These are phyloP conservation scores for Penicillium hesseltinei DNA, from an alignment of 2,329 filamentous ascomycete genomes.

Conservation along the genomic window DNA sequence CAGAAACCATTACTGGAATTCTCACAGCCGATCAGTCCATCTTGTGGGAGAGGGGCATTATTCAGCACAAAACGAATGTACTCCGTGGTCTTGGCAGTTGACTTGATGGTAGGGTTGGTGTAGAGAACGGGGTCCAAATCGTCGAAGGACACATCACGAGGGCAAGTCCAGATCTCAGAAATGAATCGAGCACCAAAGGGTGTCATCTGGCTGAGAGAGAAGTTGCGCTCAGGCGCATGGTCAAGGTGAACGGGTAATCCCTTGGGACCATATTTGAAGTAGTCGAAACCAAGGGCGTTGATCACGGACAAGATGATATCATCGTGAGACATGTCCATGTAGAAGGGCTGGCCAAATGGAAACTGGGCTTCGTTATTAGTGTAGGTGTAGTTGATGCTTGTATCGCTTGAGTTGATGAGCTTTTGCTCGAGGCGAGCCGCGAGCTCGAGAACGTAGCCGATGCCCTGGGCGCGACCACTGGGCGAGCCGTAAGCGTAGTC, in stretches of 20 bases:
- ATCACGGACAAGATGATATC: constrained; percentile 53
- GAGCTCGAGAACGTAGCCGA: constrained; percentile 55
- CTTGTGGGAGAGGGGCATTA: constrained; percentile 27
- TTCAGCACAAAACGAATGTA: constrained; percentile 36
- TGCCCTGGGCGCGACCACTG: constrained; percentile 52
- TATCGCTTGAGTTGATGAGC: constrained; percentile 50
- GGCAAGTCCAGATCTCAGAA: constrained; percentile 57
- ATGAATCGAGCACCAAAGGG: constrained; percentile 57
- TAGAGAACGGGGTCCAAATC: constrained; percentile 38
- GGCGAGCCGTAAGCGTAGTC: constrained; percentile 51
- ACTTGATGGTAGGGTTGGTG: constrained; percentile 26
- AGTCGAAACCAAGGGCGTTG: constrained; percentile 55
- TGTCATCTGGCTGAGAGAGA: constrained; percentile 52
- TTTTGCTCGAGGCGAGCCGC: constrained; percentile 49
- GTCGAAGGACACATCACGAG: constrained; percentile 22
- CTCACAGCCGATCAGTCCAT: constrained; percentile 30
- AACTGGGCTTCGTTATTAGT: constrained; percentile 48
- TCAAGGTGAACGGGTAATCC: constrained; percentile 27
- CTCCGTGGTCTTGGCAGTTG: constrained; percentile 13
- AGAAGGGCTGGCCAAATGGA: constrained; percentile 50
- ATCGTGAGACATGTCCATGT: constrained; percentile 55
- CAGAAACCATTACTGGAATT: constrained; percentile 31
- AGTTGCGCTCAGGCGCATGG: constrained; percentile 49
- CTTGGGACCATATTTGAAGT: constrained; percentile 42
- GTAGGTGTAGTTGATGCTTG: constrained; percentile 51